Conservation (phyloP, 495 filamentous ascomycete species). For the Aspergillus wentii region DNA sequence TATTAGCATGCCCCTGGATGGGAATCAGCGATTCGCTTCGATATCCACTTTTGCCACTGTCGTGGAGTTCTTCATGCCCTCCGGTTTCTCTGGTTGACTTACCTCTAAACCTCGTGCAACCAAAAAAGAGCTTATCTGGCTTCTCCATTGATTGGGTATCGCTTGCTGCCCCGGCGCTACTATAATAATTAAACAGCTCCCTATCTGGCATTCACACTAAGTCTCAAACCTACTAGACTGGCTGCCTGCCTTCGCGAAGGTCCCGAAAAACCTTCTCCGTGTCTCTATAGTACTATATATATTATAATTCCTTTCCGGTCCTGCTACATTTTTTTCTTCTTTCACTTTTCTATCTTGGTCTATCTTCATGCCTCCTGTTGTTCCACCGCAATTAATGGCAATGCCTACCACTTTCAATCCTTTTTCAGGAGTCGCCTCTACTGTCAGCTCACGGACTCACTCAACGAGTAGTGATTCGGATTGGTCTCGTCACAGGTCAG, state of each 20-base stretch:
- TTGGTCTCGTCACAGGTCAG: conserved; percentile 41
- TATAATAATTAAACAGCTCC: neutral
- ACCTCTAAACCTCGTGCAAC: conserved; percentile 9
- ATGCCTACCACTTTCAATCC: conserved; percentile 29
- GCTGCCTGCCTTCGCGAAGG: no score
- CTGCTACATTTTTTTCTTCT: conserved; percentile 1
- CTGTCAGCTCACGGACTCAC: conserved; percentile 26
- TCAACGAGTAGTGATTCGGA: conserved; percentile 32
- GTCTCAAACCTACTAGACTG: no score
- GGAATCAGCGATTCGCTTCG: neutral
- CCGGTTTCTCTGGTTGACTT: conserved; percentile 1
- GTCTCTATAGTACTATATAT: no score
- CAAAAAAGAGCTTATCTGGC: conserved; percentile 15
- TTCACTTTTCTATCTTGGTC: conserved; percentile 1
- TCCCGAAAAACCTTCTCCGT: no score
- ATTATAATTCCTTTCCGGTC: no score
- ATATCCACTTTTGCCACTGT: neutral
- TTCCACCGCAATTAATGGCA: conserved; percentile 26
- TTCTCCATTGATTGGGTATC: conserved; percentile 9
- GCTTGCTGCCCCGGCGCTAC: conserved; percentile 3
- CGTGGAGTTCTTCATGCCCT: conserved; percentile 8
- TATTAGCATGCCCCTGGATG: neutral
- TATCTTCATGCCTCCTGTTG: conserved; percentile 32
- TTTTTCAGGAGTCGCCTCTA: conserved; percentile 27
- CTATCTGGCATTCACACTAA: no score